A percentile compares a stretch with the other conserved stretches of the same genome.
These are phyloP conservation scores for Candida peoriensis DNA, from an alignment of 805 yeast genomes.

Conservation along the genomic window DNA sequence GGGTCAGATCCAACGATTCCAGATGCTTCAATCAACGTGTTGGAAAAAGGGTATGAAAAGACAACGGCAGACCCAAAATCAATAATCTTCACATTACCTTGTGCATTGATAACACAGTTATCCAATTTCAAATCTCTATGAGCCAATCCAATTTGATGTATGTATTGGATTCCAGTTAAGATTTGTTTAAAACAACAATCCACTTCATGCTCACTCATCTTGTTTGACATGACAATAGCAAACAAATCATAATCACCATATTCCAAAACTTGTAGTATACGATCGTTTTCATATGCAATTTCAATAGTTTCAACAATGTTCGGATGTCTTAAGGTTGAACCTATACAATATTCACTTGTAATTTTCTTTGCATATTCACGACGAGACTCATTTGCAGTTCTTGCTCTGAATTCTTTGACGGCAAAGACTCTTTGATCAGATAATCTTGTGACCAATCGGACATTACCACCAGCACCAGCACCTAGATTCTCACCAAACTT, in stretches of 20 bases:
- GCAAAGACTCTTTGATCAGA: slow-evolving; percentile 75
- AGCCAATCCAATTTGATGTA: slow-evolving; percentile 81
- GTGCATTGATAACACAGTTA: slow-evolving; percentile 79
- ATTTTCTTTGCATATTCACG: slow-evolving; percentile 89
- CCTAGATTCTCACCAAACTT: slow-evolving; percentile 85
- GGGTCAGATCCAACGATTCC: slow-evolving; percentile 91
- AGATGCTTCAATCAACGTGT: slow-evolving; percentile 64
- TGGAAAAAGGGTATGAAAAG: slow-evolving; percentile 80
- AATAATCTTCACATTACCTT: slow-evolving; percentile 83
- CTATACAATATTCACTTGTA: slow-evolving; percentile 92
- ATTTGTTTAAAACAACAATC: slow-evolving; percentile 89
- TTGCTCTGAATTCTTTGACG: slow-evolving; percentile 84
- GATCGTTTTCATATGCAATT: slow-evolving; percentile 81
- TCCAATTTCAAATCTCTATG: slow-evolving; percentile 90
- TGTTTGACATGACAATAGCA: slow-evolving; percentile 91
- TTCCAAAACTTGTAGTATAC: slow-evolving; percentile 89
- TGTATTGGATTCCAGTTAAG: slow-evolving; percentile 70
- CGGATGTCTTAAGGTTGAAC: slow-evolving; percentile 83
- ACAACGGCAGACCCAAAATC: slow-evolving; percentile 95
- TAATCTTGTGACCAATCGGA: slow-evolving; percentile 63
- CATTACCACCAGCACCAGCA: slow-evolving; percentile 95
- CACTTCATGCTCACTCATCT: slow-evolving; percentile 74
- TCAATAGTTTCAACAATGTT: slow-evolving; percentile 90
- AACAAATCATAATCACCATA: slow-evolving; percentile 90
- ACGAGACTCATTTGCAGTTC: slow-evolving; percentile 65